Evolutionary conservation across 805 yeast species (phyloP).

Genomic region (Monosporozyma yasuniensis): DNA sequence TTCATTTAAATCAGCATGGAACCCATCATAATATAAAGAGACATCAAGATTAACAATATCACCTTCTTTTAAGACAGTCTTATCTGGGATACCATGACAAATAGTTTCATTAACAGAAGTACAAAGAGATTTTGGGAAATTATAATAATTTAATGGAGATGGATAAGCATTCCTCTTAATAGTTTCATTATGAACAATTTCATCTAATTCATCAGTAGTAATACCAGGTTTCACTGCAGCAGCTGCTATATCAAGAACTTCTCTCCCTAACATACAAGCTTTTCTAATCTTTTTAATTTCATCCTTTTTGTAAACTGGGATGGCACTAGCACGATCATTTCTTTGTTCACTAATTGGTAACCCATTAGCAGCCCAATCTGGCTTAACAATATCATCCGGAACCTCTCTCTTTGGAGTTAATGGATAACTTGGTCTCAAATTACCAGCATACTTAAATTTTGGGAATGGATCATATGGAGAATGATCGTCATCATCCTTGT

Average conservation of each 20-base stretch:
- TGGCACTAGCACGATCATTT: slow-evolving; percentile 58
- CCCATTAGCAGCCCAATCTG: slow-evolving; percentile 82
- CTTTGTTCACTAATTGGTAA: slow-evolving; percentile 69
- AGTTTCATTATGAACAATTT: slow-evolving; percentile 78
- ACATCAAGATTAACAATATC: slow-evolving; percentile 91
- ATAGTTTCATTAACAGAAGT: slow-evolving; percentile 91
- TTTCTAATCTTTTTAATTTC: slow-evolving; percentile 67
- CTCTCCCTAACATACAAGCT: slow-evolving; percentile 73
- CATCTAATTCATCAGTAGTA: slow-evolving; percentile 89
- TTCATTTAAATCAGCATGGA: slow-evolving; percentile 91
- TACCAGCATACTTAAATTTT: slow-evolving; percentile 62
- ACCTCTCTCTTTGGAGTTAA: slow-evolving; percentile 60
- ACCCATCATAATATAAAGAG: slow-evolving; percentile 74
- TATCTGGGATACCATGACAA: slow-evolving; percentile 96
- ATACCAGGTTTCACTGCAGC: slow-evolving; percentile 76
- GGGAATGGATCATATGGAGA: slow-evolving; percentile 79
- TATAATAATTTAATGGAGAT: slow-evolving; percentile 88
- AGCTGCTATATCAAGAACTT: slow-evolving; percentile 83
- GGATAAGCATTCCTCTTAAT: slow-evolving; percentile 87
- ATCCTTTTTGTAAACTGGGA: slow-evolving; percentile 53
- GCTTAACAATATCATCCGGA: slow-evolving; percentile 60
- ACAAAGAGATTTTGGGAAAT: slow-evolving; percentile 87
- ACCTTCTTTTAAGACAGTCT: slow-evolving; percentile 79
- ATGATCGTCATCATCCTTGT: slow-evolving; percentile 42
- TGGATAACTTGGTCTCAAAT: slow-evolving; percentile 72